Percentiles rank a stretch among this genome's conserved stretches.
Conservation (phyloP, 164 flowering plant genomes). For the Chimonanthus salicifolius region DNA sequence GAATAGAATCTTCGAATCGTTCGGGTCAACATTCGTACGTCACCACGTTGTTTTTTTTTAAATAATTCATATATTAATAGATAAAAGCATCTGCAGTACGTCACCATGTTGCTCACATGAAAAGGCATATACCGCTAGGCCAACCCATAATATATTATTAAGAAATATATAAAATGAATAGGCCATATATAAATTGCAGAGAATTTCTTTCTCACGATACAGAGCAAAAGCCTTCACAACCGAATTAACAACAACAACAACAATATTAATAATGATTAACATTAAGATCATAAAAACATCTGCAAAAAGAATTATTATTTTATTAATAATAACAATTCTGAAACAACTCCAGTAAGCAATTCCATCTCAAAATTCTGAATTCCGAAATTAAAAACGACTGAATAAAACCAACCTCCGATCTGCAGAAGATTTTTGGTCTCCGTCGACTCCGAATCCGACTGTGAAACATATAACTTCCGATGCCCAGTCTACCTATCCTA, state of each 20-base stretch:
- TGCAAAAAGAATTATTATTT: neutral
- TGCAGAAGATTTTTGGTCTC: conserved; percentile 9
- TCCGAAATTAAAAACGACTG: neutral
- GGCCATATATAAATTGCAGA: too few species aligned
- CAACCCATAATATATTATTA: too few species aligned
- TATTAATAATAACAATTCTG: neutral
- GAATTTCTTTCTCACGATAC: too few species aligned
- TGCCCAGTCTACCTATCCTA: neutral
- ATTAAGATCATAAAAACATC: neutral
- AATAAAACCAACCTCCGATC: conserved; percentile 8
- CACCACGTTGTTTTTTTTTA: too few species aligned
- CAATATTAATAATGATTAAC: neutral
- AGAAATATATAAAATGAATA: too few species aligned
- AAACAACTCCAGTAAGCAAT: neutral
- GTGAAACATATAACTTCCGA: neutral
- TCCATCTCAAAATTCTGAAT: neutral
- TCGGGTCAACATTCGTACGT: too few species aligned
- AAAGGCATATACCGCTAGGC: too few species aligned
- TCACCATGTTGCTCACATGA: too few species aligned
- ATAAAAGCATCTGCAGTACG: too few species aligned
- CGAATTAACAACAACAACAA: neutral
- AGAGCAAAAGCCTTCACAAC: neutral
- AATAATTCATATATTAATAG: too few species aligned
- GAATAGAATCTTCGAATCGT: too few species aligned
- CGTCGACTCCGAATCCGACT: neutral